Base-by-base conservation (phyloP, 2,329 filamentous ascomycete genomes). In the Leptographium radiaticola region DNA sequence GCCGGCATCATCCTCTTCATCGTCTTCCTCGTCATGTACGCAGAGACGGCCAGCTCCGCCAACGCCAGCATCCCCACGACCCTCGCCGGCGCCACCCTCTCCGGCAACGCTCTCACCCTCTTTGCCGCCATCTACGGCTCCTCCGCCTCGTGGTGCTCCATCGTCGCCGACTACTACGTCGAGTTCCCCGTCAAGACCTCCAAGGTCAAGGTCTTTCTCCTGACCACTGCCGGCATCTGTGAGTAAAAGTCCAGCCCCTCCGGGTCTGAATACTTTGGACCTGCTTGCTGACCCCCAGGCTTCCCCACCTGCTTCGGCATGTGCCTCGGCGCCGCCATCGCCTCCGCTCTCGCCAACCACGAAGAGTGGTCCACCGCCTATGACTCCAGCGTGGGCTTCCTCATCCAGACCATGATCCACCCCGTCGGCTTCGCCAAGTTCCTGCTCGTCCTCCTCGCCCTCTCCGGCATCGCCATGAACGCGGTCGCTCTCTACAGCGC, bases 241-340 rank as follows among this genome's bases (percentile, higher is more conserved):
- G 58, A 57, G 62, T 59, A 2, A 4, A 6, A 4, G 16, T 18
- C n/a, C 18, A 25, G 4, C 11, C 11, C 39, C 39, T 42, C 7
- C 8, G n/a, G n/a, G 8, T 40, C 38, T 15, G 2, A 16, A 40
- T 16, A 30, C 20, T 11, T 16, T 51, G 7, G 12, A n/a, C 10
- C 20, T 4, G 12, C 42, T 44, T 20, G 18, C 42, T 15, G 10
- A 18, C 38, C 5, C 30, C 16, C 31, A 59, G 65, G 65, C 12
- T 64, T 76, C 12, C 74, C 74, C 0, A 77, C 74, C 0, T 71
- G 68, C 44, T 68, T 77, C 51, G 73, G 73, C 54, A 84, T 85
- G 79, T 72, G 71, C 2, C 73, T 84, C 0, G 81, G 81, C 10
- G 77, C 81, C 11, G 80, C 80, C 12, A 80, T 85, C 49, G 80